Evolutionary conservation across 495 filamentous ascomycete genomes (phyloP), one percentile per base, ranked within the genome.

Genomic region (Hypomontagnella monticulosa): DNA sequence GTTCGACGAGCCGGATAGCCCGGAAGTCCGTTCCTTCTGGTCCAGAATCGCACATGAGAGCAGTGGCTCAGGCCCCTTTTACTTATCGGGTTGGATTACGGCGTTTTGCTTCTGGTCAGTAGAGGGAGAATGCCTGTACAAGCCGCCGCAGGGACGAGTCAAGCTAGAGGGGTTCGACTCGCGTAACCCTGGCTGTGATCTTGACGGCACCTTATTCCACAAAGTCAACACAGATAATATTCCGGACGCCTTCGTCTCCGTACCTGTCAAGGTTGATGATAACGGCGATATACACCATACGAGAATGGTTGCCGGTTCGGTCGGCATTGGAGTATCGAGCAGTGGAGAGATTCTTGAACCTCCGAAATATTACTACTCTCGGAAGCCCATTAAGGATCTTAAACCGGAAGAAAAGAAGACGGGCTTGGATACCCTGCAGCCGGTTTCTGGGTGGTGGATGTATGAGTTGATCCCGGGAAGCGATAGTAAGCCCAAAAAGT

Each of bases 11-110:
- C 56, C 43, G 12, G 12, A 18, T 0, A 32, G 19, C 10, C 43
- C 16, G 7, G 56, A 50, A n/a, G 44, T 59, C n/a, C 33, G 3
- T 4, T 27, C 18, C 2, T 59, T 59, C 44, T 59, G 56, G 56
- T 14, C 20, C 4, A 27, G 44, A 9, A 11, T 50, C 5, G 56
- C 44, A 2, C 0, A 59, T 20, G 4, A 30, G 10, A 7, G 10
- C 18, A 44, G 56, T 20, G 19, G 12, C n/a, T 30, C 33, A 4
- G 75, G 73, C n/a, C 18, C 53, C 2, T 23, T 47, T 2, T 68
- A 66, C 6, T 64, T 72, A 23, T 72, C 70, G 3, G 76, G 76
- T 7, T 79, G 77, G 77, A 59, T 79, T 23, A 78, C 68, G n/a
- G 76, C 69, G 1, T 80, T 63, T 20, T 20, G 33, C 4, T 40